phyloP scores from a whole-genome alignment of 805 yeast genomes.

The Isabelozyma pseudorhagii region DNA sequence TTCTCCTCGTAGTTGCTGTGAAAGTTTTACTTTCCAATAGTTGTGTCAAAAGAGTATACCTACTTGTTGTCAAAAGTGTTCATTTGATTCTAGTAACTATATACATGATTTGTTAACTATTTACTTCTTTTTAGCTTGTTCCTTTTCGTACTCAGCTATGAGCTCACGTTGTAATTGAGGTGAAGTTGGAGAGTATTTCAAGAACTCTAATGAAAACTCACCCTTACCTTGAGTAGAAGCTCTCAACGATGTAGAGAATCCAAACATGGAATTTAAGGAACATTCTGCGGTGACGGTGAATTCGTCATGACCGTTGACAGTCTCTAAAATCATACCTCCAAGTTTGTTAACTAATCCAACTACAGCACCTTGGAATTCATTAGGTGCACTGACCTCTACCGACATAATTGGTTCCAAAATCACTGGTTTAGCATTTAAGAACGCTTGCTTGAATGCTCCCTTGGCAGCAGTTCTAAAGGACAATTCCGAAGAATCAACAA shows the following conservation, averaged over 20 bases:
- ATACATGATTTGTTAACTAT: background rate
- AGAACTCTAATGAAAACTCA: conserved; percentile 93
- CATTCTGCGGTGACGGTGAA: conserved; percentile 93
- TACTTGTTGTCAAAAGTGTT: background rate
- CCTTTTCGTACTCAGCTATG: conserved; percentile 68
- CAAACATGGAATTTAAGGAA: conserved; percentile 94
- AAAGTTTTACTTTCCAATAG: too few relatives aligned
- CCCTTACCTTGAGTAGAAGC: conserved; percentile 99
- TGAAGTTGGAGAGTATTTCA: conserved; percentile 85
- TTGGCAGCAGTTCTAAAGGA: conserved; percentile 91
- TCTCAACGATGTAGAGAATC: conserved; percentile 91
- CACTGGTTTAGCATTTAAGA: conserved; percentile 78
- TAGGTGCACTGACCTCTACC: conserved; percentile 89
- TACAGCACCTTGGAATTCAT: conserved; percentile 91
- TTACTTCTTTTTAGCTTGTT: conserved; percentile 19
- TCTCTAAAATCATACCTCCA: conserved; percentile 88
- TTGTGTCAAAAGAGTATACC: background rate
- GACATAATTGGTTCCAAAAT: conserved; percentile 96
- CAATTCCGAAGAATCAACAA: conserved; percentile 94
- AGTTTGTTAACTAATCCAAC: conserved; percentile 90
- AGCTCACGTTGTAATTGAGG: conserved; percentile 88
- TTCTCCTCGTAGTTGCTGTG: background rate
- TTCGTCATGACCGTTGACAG: conserved; percentile 92
- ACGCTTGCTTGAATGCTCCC: conserved; percentile 90
- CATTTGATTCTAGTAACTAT: background rate